These are phyloP conservation scores for Cercospora sp. DNA, from an alignment of 2,329 filamentous ascomycete species.

Conservation along the genomic window DNA sequence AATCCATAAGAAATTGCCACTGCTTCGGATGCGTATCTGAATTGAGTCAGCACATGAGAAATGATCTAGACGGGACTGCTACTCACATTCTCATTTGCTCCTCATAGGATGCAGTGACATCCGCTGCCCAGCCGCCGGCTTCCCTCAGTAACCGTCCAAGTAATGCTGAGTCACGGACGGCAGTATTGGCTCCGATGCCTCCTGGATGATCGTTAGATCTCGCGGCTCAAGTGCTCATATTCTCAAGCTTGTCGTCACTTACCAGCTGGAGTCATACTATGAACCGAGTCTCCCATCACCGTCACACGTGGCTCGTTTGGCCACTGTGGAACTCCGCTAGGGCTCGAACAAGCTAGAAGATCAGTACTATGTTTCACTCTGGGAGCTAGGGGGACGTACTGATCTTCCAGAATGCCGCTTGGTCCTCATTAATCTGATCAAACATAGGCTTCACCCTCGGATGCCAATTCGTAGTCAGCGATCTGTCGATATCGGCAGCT, in stretches of 20 bases:
- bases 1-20: slow-evolving; percentile 56
- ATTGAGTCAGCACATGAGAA: not conserved
- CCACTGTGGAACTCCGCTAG: slow-evolving; percentile 62
- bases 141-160: slow-evolving; percentile 55
- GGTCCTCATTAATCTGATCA: slow-evolving; percentile 56
- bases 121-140: slow-evolving; percentile 50
- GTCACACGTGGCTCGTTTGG: slow-evolving; percentile 59
- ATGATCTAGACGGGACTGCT: not conserved
- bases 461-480: slow-evolving; percentile 57
- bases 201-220: slow-evolving; percentile 32
- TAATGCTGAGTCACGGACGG: slow-evolving; percentile 56
- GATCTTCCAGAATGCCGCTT: slow-evolving; percentile 67
- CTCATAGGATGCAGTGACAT: slow-evolving; percentile 44
- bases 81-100: slow-evolving; percentile 49
- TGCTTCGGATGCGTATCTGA: slow-evolving; percentile 54
- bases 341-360: slow-evolving; percentile 53
- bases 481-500: slow-evolving; percentile 60
- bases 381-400: slow-evolving; percentile 37
- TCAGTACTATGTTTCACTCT: not conserved
- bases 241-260: not conserved
- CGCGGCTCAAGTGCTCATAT: too few relatives aligned
- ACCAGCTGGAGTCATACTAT: slow-evolving; percentile 56
- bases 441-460: slow-evolving; percentile 57
- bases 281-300: slow-evolving; percentile 59
- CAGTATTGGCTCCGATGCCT: slow-evolving; percentile 60